Evolutionary conservation across 495 filamentous ascomycete species (phyloP), one percentile per base, ranked within the genome.

Genomic region (Cercophora sp.): DNA sequence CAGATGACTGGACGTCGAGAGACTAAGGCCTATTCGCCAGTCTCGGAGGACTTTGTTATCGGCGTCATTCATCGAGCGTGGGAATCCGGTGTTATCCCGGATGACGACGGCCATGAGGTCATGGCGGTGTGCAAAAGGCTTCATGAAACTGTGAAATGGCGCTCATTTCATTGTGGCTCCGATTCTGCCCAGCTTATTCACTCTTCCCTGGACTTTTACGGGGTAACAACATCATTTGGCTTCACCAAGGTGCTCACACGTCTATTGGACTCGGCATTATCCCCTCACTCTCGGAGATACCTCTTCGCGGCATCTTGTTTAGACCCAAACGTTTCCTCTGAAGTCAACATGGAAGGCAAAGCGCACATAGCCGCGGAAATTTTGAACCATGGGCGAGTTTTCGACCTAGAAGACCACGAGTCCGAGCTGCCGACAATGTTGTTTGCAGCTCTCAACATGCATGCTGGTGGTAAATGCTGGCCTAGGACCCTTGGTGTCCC

Each of bases 51-150:
- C n/a, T 18, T 24, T 13, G 46, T 37, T 9, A 36, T 49, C 9
- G 15, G 19, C 13, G n/a, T 9, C 10, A 36, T 49, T 6, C 20
- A 49, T 15, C 19, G 15, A 20, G 18, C 39, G 8, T 49, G 46
- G 46, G 32, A 15, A 9, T 36, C 29, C 15, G 46, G 18, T 4
- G 18, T 4, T 1, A 24, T 49, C 3, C 16, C 31, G 1, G 46
- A 49, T 10, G 3, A 18, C 19, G 46, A 20, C 0, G 46, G 46
- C n/a, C 20, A 31, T 5, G 46, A 24, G 5, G 24, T 49, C 20
- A 36, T 49, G 46, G 39, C 39, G 46, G 29, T 34, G 11, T 49
- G 46, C 13, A 49, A 49, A 22, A 36, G 19, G 19, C 24, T 49
- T 8, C 24, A 49, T n/a, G 46, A 49, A 5, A 37, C 46, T 9